Evolutionary conservation across 129 eudicot species (phyloP).

Genomic region (Deinandra increscens): DNA sequence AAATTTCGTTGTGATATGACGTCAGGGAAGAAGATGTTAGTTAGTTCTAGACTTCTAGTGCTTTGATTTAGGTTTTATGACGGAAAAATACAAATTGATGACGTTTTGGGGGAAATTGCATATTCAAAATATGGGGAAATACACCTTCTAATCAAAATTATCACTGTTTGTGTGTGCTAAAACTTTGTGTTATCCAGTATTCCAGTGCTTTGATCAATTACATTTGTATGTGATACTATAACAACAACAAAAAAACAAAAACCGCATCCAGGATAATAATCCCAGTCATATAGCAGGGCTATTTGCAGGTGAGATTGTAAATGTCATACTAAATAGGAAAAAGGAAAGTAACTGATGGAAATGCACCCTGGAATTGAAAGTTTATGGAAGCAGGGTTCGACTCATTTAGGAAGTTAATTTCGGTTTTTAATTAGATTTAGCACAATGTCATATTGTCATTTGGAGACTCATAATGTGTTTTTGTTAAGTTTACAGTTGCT

Average conservation of each 20-base stretch:
- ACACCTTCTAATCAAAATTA: background rate
- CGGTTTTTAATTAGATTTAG: background rate
- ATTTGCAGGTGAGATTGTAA: background rate
- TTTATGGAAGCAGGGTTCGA: background rate
- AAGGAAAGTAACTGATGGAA: background rate
- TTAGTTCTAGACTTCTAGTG: too few species aligned
- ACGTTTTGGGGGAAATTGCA: background rate
- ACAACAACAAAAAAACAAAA: too few species aligned
- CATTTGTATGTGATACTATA: too few species aligned
- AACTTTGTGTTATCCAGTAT: too few species aligned
- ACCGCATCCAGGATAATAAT: too few species aligned
- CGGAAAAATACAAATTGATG: conserved; percentile 3
- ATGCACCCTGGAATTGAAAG: background rate
- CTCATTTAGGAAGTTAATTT: background rate
- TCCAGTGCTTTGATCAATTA: too few species aligned
- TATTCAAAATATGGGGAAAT: background rate
- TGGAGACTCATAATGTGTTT: background rate
- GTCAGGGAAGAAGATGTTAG: background rate
- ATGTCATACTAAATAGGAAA: too few species aligned
- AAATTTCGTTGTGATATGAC: background rate
- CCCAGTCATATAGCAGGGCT: background rate
- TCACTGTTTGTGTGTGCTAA: background rate
- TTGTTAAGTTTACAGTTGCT: background rate
- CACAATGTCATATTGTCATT: conserved; percentile 1
- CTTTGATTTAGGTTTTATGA: background rate